A percentile compares a stretch with the other conserved stretches of the same genome.
Conservation (phyloP, 2,329 filamentous ascomycete species). For the Nannizziopsis arthrosporioides region DNA sequence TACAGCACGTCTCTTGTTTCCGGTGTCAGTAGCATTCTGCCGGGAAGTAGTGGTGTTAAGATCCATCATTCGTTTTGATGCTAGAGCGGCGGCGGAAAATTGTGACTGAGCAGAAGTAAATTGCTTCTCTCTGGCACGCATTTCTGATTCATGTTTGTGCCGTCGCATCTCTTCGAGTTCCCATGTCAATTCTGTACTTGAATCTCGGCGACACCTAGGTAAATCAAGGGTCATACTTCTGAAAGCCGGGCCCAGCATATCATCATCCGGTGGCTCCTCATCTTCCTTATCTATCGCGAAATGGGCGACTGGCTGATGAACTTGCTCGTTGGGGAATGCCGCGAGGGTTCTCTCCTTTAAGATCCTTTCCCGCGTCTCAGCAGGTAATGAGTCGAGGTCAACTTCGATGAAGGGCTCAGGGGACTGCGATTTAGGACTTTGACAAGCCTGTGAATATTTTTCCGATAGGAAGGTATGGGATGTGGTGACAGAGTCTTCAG, state of each 20-base stretch:
- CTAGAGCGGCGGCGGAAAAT: conserved; percentile 25
- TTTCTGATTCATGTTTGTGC: conserved; percentile 56
- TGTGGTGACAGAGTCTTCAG: conserved; percentile 18
- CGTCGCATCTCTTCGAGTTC: conserved; percentile 71
- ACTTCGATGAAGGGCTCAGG: conserved; percentile 57
- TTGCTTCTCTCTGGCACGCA: conserved; percentile 23
- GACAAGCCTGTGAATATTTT: conserved; percentile 10
- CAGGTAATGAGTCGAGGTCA: conserved; percentile 50
- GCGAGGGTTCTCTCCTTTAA: conserved; percentile 53
- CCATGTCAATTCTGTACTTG: conserved; percentile 47
- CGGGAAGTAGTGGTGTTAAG: conserved; percentile 13
- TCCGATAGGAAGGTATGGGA: conserved; percentile 18
- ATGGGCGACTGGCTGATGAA: conserved; percentile 37
- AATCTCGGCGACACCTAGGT: conserved; percentile 31
- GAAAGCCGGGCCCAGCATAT: conserved; percentile 19
- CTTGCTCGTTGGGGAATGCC: conserved; percentile 39
- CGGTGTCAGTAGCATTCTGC: conserved; percentile 27
- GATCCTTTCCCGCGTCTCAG: conserved; percentile 66
- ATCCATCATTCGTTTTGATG: conserved; percentile 16
- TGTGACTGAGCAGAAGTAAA: conserved; percentile 16
- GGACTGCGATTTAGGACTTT: conserved; percentile 32
- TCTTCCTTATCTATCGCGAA: conserved; percentile 37
- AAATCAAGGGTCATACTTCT: conserved; percentile 21
- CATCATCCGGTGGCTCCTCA: conserved; percentile 23
- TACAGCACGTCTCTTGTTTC: conserved; percentile 47